phyloP scores from a whole-genome alignment of 352 stramenopile species.

The Phytophthora pluvialis region DNA sequence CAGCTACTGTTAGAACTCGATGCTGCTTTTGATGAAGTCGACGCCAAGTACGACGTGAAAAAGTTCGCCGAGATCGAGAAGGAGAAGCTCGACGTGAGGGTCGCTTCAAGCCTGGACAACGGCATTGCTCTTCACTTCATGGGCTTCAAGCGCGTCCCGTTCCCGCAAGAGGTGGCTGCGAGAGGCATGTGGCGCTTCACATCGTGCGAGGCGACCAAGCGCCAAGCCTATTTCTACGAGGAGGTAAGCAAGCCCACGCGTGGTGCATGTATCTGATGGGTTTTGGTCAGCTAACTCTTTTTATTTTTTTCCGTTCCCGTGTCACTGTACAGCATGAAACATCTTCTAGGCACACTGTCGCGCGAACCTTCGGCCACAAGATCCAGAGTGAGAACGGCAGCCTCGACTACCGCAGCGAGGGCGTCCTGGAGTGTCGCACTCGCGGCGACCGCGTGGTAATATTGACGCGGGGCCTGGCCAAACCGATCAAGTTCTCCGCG shows the following conservation, averaged over 20 bases:
- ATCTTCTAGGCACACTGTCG: constrained; percentile 28
- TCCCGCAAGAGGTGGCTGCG: constrained; percentile 28
- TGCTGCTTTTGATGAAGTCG: constrained; percentile 31
- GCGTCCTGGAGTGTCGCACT: constrained; percentile 40
- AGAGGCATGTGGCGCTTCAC: constrained; percentile 54
- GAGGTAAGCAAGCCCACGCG: constrained; percentile 25
- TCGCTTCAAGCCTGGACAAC: constrained; percentile 32
- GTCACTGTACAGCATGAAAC: constrained; percentile 24
- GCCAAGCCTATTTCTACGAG: constrained; percentile 39
- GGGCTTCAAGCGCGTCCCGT: constrained; percentile 42
- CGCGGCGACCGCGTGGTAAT: constrained; percentile 54
- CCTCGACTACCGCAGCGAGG: constrained; percentile 48
- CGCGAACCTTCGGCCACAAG: constrained; percentile 41
- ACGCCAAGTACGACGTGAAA: constrained; percentile 29
- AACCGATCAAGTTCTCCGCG: constrained; percentile 51
- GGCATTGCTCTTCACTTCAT: constrained; percentile 38
- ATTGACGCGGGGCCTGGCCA: constrained; percentile 45
- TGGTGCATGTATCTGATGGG: too few species aligned
- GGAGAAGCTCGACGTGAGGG: constrained; percentile 32
- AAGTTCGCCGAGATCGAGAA: constrained; percentile 28
- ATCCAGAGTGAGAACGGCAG: constrained; percentile 38
- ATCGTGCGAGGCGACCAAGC: constrained; percentile 31
- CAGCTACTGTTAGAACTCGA: constrained; percentile 31
- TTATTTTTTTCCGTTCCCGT: background rate
- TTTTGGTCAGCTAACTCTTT: constrained; percentile 1